Evolutionary conservation across 176 grass and related monocot genomes (phyloP), one percentile per base, ranked within the genome.

Genomic region (Typha latifolia): DNA sequence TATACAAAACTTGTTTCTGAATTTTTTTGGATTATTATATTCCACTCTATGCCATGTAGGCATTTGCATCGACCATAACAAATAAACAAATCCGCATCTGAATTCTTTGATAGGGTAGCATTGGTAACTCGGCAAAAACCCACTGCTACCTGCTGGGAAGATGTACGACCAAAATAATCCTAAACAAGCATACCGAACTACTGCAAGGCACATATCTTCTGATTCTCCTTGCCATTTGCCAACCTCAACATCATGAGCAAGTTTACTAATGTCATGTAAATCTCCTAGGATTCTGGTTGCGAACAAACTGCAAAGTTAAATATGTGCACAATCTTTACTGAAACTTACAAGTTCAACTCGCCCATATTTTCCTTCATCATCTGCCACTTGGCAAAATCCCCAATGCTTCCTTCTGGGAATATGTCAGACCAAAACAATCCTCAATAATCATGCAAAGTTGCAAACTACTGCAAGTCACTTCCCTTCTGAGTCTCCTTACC

Each of bases 261-360:
- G n/a, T 75, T 48, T 68, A 88, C 82, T 51, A 92, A 51, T 64
- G 88, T 69, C 59, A 64, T 52, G 63, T 82, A 92, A 15, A 92
- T 77, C 69, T 84, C 85, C 65, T 80, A 66, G 26, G 49, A 78
- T 68, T 82, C 62, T 24, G 48, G 51, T 63, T 70, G 73, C 15
- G 63, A 67, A 34, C 72, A 80, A 78, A 80, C 83, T 20, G 48
- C 21, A 64, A 79, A 32, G 74, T 62, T 84, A 22, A 79, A 80
- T 49, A 74, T 74, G 27, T 64, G 23, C 14, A 78, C 64, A 43
- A 88, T 80, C 66, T 74, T 29, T 69, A 74, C 82, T 92, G 48
- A 92, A 74, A 68, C 88, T 57, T 53, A 64, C 73, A 26, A 92
- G 37, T 32, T 43, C 37, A 43, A 10, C 9, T 43, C 37, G 9